Conservation (phyloP, 352 stramenopile species). For the Achlya hypogyna region DNA sequence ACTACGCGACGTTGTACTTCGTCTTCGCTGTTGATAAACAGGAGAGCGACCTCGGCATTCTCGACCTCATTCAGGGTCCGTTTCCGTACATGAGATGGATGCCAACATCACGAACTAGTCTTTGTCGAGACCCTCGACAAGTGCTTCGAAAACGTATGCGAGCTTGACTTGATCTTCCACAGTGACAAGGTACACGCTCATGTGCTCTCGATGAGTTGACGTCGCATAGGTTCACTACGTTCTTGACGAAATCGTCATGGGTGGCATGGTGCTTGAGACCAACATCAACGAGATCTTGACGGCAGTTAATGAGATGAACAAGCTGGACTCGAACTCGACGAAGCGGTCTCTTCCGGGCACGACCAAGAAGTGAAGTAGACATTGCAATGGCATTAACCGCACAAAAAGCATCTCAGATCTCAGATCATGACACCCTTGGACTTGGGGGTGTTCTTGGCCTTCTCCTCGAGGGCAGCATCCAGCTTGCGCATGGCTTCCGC, state of each 20-base stretch:
- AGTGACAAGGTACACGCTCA: slow-evolving; percentile 81
- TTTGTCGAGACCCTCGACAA: slow-evolving; percentile 97
- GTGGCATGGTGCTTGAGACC: slow-evolving; percentile 98
- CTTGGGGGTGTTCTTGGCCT: slow-evolving; percentile 27
- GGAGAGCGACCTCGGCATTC: slow-evolving; percentile 97
- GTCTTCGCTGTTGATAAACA: slow-evolving; percentile 98
- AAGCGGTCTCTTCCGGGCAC: slow-evolving; percentile 66
- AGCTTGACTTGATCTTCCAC: slow-evolving; percentile 99
- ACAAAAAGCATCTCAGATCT: neutral
- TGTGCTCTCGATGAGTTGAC: neutral
- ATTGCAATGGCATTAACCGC: neutral
- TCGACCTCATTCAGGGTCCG: slow-evolving; percentile 97
- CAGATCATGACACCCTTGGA: slow-evolving; percentile 15
- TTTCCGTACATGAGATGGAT: neutral
- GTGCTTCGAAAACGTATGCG: slow-evolving; percentile 99
- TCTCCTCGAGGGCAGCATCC: slow-evolving; percentile 41
- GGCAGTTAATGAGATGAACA: slow-evolving; percentile 96
- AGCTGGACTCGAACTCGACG: slow-evolving; percentile 78
- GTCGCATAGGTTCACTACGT: slow-evolving; percentile 82
- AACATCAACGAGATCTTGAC: slow-evolving; percentile 98
- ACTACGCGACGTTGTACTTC: slow-evolving; percentile 99
- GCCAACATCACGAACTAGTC: slow-evolving; percentile 34
- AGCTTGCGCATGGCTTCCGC: slow-evolving; percentile 22
- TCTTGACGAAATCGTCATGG: slow-evolving; percentile 99
- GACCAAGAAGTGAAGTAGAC: slow-evolving; percentile 27